These are phyloP conservation scores for Talaromyces verruculosus DNA, from an alignment of 2,329 filamentous ascomycete genomes.

Conservation along the genomic window DNA sequence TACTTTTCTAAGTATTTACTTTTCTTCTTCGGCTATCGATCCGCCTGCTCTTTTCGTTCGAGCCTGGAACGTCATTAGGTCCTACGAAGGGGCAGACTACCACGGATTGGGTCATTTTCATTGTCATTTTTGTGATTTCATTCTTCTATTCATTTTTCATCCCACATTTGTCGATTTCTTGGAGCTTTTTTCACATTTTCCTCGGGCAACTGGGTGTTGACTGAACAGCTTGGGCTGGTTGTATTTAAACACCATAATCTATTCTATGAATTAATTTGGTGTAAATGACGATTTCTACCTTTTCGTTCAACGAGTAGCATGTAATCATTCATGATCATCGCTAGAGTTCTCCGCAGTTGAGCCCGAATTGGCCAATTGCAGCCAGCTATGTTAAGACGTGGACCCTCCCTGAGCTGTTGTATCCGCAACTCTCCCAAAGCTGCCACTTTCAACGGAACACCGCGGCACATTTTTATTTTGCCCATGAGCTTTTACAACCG, in stretches of 20 bases:
- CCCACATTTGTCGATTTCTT: not conserved
- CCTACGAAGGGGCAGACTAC: not conserved
- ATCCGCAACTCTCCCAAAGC: constrained; percentile 8
- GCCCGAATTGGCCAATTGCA: constrained; percentile 15
- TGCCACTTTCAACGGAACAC: constrained; percentile 8
- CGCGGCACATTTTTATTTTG: constrained; percentile 4
- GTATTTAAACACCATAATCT: constrained; percentile 4
- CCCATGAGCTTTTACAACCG: not conserved
- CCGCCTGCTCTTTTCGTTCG: not conserved
- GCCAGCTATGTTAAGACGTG: constrained; percentile 3
- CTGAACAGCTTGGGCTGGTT: not conserved
- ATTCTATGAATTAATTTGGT: constrained; percentile 4
- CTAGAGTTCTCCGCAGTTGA: not conserved
- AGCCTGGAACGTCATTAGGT: constrained; percentile 7
- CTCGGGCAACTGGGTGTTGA: constrained; percentile 14
- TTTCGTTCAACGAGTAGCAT: not conserved
- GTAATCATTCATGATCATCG: not conserved
- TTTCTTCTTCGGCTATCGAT: not conserved
- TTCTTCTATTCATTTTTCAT: not conserved
- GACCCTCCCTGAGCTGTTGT: not conserved
- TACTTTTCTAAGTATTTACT: constrained; percentile 6
- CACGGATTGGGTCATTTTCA: not conserved
- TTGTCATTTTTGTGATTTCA: not conserved
- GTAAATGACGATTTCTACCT: not conserved
- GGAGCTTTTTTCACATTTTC: constrained; percentile 18